These are phyloP conservation scores for Urtica urens DNA, from an alignment of 306 rosid species.

Conservation along the genomic window DNA sequence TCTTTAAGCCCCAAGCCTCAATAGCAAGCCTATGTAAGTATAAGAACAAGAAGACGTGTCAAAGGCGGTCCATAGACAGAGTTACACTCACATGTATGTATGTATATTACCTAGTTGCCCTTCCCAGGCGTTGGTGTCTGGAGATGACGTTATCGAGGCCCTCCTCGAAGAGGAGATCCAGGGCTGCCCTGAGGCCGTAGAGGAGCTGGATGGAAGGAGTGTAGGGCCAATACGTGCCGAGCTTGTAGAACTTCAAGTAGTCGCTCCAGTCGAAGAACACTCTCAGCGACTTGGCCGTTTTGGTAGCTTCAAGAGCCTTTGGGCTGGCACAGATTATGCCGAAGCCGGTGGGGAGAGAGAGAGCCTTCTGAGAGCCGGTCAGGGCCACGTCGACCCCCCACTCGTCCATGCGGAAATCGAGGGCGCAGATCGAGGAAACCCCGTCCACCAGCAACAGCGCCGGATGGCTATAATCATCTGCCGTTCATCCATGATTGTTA, in stretches of 20 bases:
- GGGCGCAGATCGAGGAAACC: slow-evolving; percentile 93
- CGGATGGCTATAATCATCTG: slow-evolving; percentile 81
- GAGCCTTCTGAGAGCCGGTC: slow-evolving; percentile 98
- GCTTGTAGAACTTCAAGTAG: slow-evolving; percentile 80
- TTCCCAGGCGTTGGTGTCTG: slow-evolving; percentile 81
- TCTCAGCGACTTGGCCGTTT: slow-evolving; percentile 67
- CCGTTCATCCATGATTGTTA: slow-evolving; percentile 13
- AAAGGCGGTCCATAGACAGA: too few species aligned
- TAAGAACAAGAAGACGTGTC: neutral
- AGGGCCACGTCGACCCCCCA: slow-evolving; percentile 98
- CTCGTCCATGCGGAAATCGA: slow-evolving; percentile 98
- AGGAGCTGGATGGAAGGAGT: slow-evolving; percentile 90
- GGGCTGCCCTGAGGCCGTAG: slow-evolving; percentile 78
- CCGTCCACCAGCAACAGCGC: slow-evolving; percentile 97
- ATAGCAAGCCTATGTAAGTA: slow-evolving; percentile 67
- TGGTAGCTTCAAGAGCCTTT: slow-evolving; percentile 80
- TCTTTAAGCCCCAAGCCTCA: slow-evolving; percentile 99
- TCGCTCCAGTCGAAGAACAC: slow-evolving; percentile 97
- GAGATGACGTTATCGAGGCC: slow-evolving; percentile 85
- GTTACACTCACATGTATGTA: too few species aligned
- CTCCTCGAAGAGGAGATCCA: slow-evolving; percentile 86
- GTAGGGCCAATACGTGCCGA: slow-evolving; percentile 97
- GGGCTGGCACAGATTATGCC: slow-evolving; percentile 93
- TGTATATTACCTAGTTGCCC: slow-evolving; percentile 77
- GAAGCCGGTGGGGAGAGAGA: slow-evolving; percentile 93